A percentile compares a stretch with the other conserved stretches of the same genome.
phyloP scores from a whole-genome alignment of 1,139 yeast species.

The Nakaseomyces delphensis region DNA sequence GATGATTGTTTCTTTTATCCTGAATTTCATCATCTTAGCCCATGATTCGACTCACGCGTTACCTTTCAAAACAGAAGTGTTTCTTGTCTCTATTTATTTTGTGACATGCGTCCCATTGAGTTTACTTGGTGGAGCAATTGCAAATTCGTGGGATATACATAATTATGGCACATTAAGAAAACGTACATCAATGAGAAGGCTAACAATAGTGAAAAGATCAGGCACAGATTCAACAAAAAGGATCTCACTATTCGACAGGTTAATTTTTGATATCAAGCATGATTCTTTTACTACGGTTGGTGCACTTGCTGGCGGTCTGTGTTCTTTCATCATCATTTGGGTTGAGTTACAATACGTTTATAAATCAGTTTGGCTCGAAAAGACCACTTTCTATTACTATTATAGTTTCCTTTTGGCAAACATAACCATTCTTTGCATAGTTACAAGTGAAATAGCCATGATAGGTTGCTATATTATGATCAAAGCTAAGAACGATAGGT shows the following conservation, averaged over 20 bases:
- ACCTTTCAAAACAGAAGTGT: constrained; percentile 66
- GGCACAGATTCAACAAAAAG: background rate
- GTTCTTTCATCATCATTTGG: constrained; percentile 34
- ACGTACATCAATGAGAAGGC: constrained; percentile 1
- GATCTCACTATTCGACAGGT: background rate
- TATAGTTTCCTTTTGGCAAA: constrained; percentile 70
- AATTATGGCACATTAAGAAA: background rate
- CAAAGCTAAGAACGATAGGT: constrained; percentile 24
- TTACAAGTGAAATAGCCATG: constrained; percentile 66
- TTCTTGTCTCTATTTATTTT: constrained; percentile 48
- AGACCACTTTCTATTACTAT: constrained; percentile 68
- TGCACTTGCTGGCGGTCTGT: constrained; percentile 11
- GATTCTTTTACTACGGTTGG: constrained; percentile 8
- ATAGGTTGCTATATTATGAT: constrained; percentile 60
- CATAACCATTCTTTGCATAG: constrained; percentile 47
- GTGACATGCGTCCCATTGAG: constrained; percentile 68
- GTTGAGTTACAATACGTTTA: constrained; percentile 68
- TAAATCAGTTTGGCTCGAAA: constrained; percentile 73
- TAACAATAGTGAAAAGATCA: background rate
- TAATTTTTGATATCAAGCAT: background rate
- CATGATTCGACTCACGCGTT: constrained; percentile 67
- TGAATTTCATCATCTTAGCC: constrained; percentile 69
- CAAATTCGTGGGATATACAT: constrained; percentile 32
- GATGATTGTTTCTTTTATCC: constrained; percentile 43
- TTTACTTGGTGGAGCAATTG: constrained; percentile 57